Evolutionary conservation across 2,329 filamentous ascomycete species (phyloP).

Genomic region (Botryosphaeria agaves): DNA sequence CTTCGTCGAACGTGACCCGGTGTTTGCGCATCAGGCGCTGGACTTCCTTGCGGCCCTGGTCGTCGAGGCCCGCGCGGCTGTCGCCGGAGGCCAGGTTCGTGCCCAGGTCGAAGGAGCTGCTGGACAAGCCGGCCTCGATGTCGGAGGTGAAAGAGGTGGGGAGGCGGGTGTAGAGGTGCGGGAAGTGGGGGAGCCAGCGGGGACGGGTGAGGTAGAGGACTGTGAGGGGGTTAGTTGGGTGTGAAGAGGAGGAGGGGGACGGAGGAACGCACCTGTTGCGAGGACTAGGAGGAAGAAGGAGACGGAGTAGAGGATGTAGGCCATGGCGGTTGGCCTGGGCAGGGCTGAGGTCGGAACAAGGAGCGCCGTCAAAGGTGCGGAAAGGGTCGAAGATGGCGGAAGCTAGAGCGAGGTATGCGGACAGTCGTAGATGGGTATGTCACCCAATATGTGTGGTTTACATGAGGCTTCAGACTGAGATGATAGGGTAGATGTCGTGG

Average conservation of each 20-base stretch:
- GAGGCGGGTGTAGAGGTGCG: constrained; percentile 60
- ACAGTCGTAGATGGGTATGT: no score
- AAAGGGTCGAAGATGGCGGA: no score
- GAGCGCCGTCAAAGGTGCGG: no score
- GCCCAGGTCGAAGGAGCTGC: constrained; percentile 54
- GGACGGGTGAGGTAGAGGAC: constrained; percentile 65
- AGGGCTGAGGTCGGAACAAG: no score
- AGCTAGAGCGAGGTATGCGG: no score
- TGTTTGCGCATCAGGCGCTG: constrained; percentile 79
- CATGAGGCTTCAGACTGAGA: no score
- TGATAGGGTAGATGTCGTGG: no score
- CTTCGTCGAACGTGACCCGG: constrained; percentile 77
- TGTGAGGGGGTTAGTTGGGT: constrained; percentile 15
- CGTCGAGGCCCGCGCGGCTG: constrained; percentile 62
- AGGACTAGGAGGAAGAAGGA: constrained; percentile 53
- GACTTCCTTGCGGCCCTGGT: constrained; percentile 63
- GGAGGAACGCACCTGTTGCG: constrained; percentile 42
- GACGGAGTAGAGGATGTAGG: constrained; percentile 63
- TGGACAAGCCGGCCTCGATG: constrained; percentile 74
- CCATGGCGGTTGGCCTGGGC: constrained; percentile 35
- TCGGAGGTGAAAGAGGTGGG: constrained; percentile 66
- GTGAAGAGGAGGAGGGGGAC: constrained; percentile 3
- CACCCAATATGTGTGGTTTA: no score
- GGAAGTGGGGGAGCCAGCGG: constrained; percentile 51
- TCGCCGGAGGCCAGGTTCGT: constrained; percentile 71